These are phyloP conservation scores for Echria macrotheca DNA, from an alignment of 495 filamentous ascomycete species.

Conservation along the genomic window DNA sequence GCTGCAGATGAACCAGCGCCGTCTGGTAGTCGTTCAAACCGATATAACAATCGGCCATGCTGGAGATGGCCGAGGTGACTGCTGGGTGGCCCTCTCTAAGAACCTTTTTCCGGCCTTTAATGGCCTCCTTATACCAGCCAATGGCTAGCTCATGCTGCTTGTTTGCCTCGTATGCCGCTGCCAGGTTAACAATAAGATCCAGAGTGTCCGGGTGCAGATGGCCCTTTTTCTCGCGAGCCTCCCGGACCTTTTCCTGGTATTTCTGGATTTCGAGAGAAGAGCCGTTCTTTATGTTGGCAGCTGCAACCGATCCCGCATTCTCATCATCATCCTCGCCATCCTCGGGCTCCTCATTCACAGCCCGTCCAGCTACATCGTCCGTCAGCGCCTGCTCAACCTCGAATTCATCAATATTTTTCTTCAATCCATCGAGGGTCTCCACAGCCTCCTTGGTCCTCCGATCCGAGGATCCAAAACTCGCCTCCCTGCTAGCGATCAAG, in stretches of 20 bases:
- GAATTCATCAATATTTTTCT: neutral
- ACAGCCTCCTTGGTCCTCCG: neutral
- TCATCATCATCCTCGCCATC: no score
- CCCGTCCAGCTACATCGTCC: no score
- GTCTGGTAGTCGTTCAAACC: neutral
- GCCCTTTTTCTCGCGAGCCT: neutral
- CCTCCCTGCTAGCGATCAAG: neutral
- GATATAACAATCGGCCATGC: neutral
- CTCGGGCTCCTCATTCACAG: no score
- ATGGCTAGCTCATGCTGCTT: neutral
- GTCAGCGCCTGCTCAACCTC: no score
- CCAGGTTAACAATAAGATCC: neutral
- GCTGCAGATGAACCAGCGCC: neutral
- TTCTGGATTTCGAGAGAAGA: neutral
- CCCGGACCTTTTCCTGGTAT: neutral
- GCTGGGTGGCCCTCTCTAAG: neutral
- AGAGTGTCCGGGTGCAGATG: neutral
- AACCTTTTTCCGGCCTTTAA: neutral
- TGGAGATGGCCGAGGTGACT: neutral
- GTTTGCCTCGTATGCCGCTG: neutral
- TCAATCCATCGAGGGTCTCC: neutral
- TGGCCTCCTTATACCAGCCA: neutral
- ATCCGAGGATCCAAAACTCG: neutral
- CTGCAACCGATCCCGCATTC: no score
- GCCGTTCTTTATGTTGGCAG: no score